Percentiles rank a stretch among this genome's conserved stretches.
These are phyloP conservation scores for Schwanniomyces polymorphus DNA, from an alignment of 805 yeast species.

Conservation along the genomic window DNA sequence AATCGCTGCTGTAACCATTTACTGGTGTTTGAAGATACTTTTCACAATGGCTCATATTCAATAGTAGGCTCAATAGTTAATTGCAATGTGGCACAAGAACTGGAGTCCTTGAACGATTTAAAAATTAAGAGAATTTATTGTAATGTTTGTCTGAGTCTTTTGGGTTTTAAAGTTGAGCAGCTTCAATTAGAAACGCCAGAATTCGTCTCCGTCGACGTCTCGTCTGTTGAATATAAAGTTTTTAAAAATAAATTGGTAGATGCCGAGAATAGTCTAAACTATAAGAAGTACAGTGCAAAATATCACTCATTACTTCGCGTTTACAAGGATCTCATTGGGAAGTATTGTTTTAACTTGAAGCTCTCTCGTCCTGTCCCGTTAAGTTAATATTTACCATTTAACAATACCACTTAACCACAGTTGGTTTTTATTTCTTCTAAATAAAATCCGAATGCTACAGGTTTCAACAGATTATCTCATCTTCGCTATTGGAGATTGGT, in stretches of 20 bases:
- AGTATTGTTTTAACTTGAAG: constrained; percentile 1
- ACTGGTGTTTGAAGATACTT: neutral
- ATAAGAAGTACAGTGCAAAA: neutral
- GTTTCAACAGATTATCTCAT: neutral
- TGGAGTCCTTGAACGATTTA: constrained; percentile 1
- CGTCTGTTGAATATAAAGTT: constrained; percentile 7
- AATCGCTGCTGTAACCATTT: constrained; percentile 9
- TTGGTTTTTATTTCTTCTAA: neutral
- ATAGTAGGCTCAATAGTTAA: constrained; percentile 3
- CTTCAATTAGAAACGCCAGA: constrained; percentile 3
- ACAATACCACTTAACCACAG: neutral
- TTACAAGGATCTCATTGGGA: constrained; percentile 6
- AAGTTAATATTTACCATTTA: neutral
- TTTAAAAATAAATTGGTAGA: constrained; percentile 8
- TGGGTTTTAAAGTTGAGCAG: constrained; percentile 14
- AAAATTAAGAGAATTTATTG: constrained; percentile 9
- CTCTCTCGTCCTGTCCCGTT: neutral
- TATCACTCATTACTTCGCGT: neutral
- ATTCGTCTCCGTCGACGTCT: constrained; percentile 3
- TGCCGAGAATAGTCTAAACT: constrained; percentile 8
- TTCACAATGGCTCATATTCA: neutral
- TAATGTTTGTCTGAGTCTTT: constrained; percentile 6
- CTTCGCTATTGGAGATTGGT: neutral
- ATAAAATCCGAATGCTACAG: neutral
- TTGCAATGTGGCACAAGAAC: constrained; percentile 2